Evolutionary conservation across 441 rosid species (phyloP).

Genomic region (Breynia disticha): DNA sequence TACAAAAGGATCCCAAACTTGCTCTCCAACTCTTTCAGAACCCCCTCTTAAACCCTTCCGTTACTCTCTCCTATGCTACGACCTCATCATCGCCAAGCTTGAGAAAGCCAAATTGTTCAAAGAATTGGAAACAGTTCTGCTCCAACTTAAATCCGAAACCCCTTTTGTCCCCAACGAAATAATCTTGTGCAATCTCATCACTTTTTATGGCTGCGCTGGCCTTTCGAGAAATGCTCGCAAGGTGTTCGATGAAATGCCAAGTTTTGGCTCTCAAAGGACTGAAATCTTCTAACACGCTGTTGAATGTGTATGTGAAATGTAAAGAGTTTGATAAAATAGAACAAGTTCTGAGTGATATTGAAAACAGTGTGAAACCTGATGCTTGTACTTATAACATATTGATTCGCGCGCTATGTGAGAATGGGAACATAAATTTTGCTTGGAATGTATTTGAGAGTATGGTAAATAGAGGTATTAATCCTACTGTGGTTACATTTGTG

Average conservation of each 20-base stretch:
- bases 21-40: slow-evolving; percentile 55
- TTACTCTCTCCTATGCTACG: slow-evolving; percentile 57
- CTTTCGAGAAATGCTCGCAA: slow-evolving; percentile 39
- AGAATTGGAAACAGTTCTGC: slow-evolving; percentile 50
- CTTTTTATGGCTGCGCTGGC: slow-evolving; percentile 43
- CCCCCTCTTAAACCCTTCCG: slow-evolving; percentile 28
- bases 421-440: slow-evolving; percentile 38
- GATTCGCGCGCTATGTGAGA: slow-evolving; percentile 31
- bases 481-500: slow-evolving; percentile 46
- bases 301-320: slow-evolving; percentile 36
- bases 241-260: slow-evolving; percentile 61
- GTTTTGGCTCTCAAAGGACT: slow-evolving; percentile 41
- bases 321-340: slow-evolving; percentile 32
- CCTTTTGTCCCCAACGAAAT: slow-evolving; percentile 41
- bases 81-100: slow-evolving; percentile 64
- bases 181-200: slow-evolving; percentile 54
- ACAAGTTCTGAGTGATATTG: slow-evolving; percentile 26
- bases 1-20: slow-evolving; percentile 45
- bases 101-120: slow-evolving; percentile 63
- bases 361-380: slow-evolving; percentile 36
- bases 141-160: slow-evolving; percentile 48
- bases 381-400: slow-evolving; percentile 63
- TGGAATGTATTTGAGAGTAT: slow-evolving; percentile 48
- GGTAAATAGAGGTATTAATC: slow-evolving; percentile 38
- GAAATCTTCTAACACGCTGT: slow-evolving; percentile 49